Conservation (phyloP, 2,329 filamentous ascomycete genomes). For the Aschersonia sp. region DNA sequence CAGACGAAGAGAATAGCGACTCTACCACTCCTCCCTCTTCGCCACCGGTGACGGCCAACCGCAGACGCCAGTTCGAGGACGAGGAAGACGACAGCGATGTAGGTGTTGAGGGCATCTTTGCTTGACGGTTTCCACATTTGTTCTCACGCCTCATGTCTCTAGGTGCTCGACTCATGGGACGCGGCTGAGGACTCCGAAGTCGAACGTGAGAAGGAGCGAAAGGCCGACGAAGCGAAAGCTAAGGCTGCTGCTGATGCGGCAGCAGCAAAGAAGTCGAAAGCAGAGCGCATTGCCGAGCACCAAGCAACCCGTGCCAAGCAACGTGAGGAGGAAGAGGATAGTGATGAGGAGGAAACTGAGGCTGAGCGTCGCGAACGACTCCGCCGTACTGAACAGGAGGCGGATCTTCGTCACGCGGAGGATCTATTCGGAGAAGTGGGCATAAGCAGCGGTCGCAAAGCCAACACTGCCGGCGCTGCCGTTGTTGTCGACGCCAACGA, state of each 20-base stretch:
- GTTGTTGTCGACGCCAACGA: constrained; percentile 60
- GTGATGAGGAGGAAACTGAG: constrained; percentile 57
- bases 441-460: constrained; percentile 49
- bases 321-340: constrained; percentile 37
- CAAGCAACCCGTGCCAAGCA: constrained; percentile 43
- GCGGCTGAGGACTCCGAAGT: constrained; percentile 92
- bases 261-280: constrained; percentile 80
- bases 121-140: neutral
- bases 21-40: constrained; percentile 20
- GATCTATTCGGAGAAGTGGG: constrained; percentile 76
- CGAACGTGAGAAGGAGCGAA: constrained; percentile 88
- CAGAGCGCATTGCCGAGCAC: constrained; percentile 72
- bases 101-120: constrained; percentile 15
- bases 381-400: constrained; percentile 67
- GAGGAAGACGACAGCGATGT: constrained; percentile 80
- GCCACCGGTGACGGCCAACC: constrained; percentile 21
- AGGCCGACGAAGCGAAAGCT: constrained; percentile 71
- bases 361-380: constrained; percentile 60
- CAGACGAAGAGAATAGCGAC: constrained; percentile 26
- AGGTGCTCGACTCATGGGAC: constrained; percentile 96
- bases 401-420: constrained; percentile 78
- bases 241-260: constrained; percentile 81
- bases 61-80: constrained; percentile 64
- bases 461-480: constrained; percentile 45
- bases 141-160: neutral